phyloP scores from a whole-genome alignment of 495 filamentous ascomycete genomes.

The Sabuloglossum arenarium region DNA sequence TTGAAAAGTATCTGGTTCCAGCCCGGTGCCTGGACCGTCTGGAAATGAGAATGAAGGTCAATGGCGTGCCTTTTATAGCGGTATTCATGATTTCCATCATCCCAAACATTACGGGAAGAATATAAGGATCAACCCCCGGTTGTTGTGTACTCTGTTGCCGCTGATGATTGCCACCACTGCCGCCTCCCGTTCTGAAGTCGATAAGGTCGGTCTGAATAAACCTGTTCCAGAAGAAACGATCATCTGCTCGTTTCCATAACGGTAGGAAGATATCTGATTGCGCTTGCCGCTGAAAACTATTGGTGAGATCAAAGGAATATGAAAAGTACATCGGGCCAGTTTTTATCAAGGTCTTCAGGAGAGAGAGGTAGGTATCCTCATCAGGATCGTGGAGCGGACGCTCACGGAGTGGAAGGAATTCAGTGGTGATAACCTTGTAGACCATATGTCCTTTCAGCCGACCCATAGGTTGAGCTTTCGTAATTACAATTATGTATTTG shows the following conservation, averaged over 20 bases:
- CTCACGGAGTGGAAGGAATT: slow-evolving; percentile 87
- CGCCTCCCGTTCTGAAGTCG: slow-evolving; percentile 40
- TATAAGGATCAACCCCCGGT: slow-evolving; percentile 70
- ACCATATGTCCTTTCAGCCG: slow-evolving; percentile 81
- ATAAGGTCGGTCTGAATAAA: slow-evolving; percentile 85
- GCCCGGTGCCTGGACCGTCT: slow-evolving; percentile 66
- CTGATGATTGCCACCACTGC: slow-evolving; percentile 12
- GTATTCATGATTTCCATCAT: slow-evolving; percentile 77
- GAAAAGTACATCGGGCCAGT: slow-evolving; percentile 92
- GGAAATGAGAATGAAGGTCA: slow-evolving; percentile 76
- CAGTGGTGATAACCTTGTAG: slow-evolving; percentile 77
- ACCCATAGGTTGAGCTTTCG: slow-evolving; percentile 79
- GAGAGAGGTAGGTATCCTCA: slow-evolving; percentile 69
- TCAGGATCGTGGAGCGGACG: slow-evolving; percentile 76
- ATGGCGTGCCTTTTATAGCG: slow-evolving; percentile 53
- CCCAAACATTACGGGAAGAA: slow-evolving; percentile 83
- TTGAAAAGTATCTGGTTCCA: slow-evolving; percentile 84
- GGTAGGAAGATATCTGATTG: slow-evolving; percentile 44
- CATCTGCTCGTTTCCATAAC: slow-evolving; percentile 82
- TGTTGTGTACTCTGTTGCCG: slow-evolving; percentile 24
- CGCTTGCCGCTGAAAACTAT: slow-evolving; percentile 81
- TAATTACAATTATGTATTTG: slow-evolving; percentile 93
- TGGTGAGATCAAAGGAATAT: slow-evolving; percentile 87
- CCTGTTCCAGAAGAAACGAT: slow-evolving; percentile 96
- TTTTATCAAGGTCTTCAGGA: slow-evolving; percentile 60